Base-by-base conservation (phyloP, 352 stramenopile species). In the Stephanocyclus meneghinianus region DNA sequence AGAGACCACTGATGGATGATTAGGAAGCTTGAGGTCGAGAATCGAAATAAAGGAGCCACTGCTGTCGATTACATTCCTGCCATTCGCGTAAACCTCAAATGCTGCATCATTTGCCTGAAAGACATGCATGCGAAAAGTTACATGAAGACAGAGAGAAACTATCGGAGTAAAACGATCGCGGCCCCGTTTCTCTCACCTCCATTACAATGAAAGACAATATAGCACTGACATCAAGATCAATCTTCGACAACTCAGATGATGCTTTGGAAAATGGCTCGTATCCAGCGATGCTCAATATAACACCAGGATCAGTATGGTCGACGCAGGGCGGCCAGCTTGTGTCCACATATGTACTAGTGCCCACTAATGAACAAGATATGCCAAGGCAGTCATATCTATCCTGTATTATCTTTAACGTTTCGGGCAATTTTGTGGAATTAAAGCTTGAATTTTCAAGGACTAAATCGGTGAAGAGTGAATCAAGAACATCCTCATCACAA, bases 221-320 rank as follows among this genome's bases (percentile, higher is more conserved):
- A 44, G 86, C 82, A 47, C 78, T 81, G 55, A 94, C 81, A 75
- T 94, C 90, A 32, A 87, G 73, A 78, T 93, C 90, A 60, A 93
- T 81, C 55, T 89, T 81, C 5, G 74, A 42, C 47, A 90, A 80
- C 26, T 82, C 29, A 56, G 74, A 26, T 29, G 70, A 70, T n/a
- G 67, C 51, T 55, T 82, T 72, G n/a, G 66, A 76, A 30, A 51
- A 76, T 10, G 86, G 81, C 13, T 9, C n/a, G 57, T 94, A 94
- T 60, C 82, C 83, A 35, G 73, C 80, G 50, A 90, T 73, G 16
- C 48, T 29, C 13, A 70, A 48, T 8, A 32, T 40, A n/a, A 51
- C n/a, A 44, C 55, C 16, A 56, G 53, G 30, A 48, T 51, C 59
- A 0, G 53, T 16, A 45, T 47, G 11, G 70, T 89, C 79, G 35